Evolutionary conservation across 148 eudicot genomes (phyloP).

Genomic region (Limonium bicolor): DNA sequence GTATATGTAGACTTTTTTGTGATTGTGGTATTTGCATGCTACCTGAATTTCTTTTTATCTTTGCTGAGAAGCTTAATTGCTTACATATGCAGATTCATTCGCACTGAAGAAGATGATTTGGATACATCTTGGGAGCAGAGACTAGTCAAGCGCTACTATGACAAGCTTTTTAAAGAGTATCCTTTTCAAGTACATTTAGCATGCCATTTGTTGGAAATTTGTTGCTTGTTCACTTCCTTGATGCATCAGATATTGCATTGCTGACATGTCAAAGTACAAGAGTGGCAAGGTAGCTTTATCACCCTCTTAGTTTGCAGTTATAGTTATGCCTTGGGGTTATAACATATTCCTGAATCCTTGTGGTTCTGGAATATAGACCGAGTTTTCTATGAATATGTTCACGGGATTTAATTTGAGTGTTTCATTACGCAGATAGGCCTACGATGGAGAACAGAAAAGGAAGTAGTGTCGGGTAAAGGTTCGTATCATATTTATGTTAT

Average conservation of each 20-base stretch:
- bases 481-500: slow-evolving; percentile 2
- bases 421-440: slow-evolving; percentile 71
- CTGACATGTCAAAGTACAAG: slow-evolving; percentile 87
- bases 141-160: slow-evolving; percentile 92
- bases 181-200: slow-evolving; percentile 25
- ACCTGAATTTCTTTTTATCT: background rate
- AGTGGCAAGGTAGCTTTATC: slow-evolving; percentile 58
- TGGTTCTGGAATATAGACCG: too few relatives aligned
- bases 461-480: slow-evolving; percentile 96
- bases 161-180: slow-evolving; percentile 96
- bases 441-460: slow-evolving; percentile 95
- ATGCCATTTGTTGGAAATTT: background rate
- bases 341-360: too few relatives aligned
- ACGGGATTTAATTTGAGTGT: too few relatives aligned
- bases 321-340: too few relatives aligned
- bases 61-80: background rate
- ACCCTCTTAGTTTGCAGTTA: background rate
- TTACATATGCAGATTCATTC: slow-evolving; percentile 62
- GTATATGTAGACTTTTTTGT: too few relatives aligned
- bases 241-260: slow-evolving; percentile 75
- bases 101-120: slow-evolving; percentile 88
- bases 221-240: slow-evolving; percentile 18
- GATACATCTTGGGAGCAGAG: slow-evolving; percentile 86
- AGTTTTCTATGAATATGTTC: too few relatives aligned
- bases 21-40: too few relatives aligned